Evolutionary conservation across 371 early-diverging fungal genomes (phyloP).

Genomic region (Mortierella sp.): DNA sequence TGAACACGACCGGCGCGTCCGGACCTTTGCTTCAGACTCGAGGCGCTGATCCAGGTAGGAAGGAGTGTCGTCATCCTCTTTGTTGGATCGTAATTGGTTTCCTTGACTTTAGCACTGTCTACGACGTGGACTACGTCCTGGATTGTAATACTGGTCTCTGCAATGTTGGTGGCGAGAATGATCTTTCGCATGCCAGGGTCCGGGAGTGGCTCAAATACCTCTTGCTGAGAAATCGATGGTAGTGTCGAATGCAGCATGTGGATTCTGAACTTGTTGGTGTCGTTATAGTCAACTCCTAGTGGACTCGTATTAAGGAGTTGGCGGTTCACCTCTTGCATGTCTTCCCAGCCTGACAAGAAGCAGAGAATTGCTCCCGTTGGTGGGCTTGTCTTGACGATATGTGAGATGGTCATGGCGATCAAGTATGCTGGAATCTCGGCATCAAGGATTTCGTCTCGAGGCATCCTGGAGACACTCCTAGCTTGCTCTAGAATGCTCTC

Average conservation of each 20-base stretch:
- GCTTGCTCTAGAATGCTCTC: conserved; percentile 42
- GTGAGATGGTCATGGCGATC: conserved; percentile 57
- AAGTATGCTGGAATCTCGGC: conserved; percentile 56
- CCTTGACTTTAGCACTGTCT: conserved; percentile 81
- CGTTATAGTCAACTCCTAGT: conserved; percentile 48
- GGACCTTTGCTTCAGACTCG: conserved; percentile 80
- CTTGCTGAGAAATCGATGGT: conserved; percentile 69
- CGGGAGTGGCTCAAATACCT: conserved; percentile 73
- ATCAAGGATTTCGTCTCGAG: conserved; percentile 52
- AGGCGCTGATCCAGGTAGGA: conserved; percentile 73
- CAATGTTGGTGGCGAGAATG: conserved; percentile 90
- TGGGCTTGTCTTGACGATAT: conserved; percentile 50
- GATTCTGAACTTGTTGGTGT: conserved; percentile 55
- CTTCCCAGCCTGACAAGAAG: conserved; percentile 83
- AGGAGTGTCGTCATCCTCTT: conserved; percentile 71
- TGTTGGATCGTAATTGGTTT: conserved; percentile 59
- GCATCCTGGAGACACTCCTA: conserved; percentile 47
- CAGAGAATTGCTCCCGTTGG: conserved; percentile 74
- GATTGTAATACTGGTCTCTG: conserved; percentile 94
- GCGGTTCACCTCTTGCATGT: conserved; percentile 61
- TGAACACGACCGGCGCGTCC: conserved; percentile 88
- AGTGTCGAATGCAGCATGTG: conserved; percentile 76
- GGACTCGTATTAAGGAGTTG: conserved; percentile 39
- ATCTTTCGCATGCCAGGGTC: conserved; percentile 73
- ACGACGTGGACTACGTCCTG: conserved; percentile 85